A percentile compares a stretch with the other conserved stretches of the same genome.
These are phyloP conservation scores for Kewa caespitosa DNA, from an alignment of 179 eudicot species.

Conservation along the genomic window DNA sequence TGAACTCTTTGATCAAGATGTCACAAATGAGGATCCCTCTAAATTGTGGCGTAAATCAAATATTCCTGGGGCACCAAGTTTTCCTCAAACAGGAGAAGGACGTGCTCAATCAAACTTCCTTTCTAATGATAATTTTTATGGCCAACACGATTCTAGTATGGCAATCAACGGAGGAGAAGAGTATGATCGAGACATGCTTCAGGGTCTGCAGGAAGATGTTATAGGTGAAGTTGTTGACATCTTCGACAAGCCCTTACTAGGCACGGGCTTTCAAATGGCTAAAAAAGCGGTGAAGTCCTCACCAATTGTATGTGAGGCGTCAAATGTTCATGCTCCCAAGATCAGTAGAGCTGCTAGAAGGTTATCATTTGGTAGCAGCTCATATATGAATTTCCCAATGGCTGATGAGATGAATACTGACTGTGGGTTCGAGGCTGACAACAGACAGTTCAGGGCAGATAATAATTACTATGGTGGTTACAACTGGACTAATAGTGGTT, in stretches of 20 bases:
- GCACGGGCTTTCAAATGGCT: constrained; percentile 33
- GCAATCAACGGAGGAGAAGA: constrained; percentile 27
- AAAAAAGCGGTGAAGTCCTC: constrained; percentile 34
- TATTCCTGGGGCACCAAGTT: constrained; percentile 4
- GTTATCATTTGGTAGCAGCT: constrained; percentile 40
- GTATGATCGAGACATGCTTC: constrained; percentile 28
- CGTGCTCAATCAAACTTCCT: constrained; percentile 20
- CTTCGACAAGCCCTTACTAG: constrained; percentile 32
- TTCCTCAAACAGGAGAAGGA: constrained; percentile 21
- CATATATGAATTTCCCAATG: constrained; percentile 45
- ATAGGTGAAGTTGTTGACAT: constrained; percentile 71
- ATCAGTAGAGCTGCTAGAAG: constrained; percentile 43
- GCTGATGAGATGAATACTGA: constrained; percentile 39
- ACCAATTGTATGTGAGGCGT: constrained; percentile 27
- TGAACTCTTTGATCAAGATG: constrained; percentile 37
- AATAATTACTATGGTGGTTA: constrained; percentile 30
- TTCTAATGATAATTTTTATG: constrained; percentile 19
- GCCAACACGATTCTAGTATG: constrained; percentile 21
- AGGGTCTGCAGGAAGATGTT: constrained; percentile 40
- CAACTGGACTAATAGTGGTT: constrained; percentile 24
- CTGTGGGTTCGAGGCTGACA: constrained; percentile 36
- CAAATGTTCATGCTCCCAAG: constrained; percentile 32
- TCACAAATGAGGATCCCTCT: constrained; percentile 14
- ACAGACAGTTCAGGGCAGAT: constrained; percentile 31
- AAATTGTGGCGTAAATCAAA: constrained; percentile 26